Base-by-base conservation (phyloP, 1,139 yeast species). In the Debaryomycetaceae sp. region DNA sequence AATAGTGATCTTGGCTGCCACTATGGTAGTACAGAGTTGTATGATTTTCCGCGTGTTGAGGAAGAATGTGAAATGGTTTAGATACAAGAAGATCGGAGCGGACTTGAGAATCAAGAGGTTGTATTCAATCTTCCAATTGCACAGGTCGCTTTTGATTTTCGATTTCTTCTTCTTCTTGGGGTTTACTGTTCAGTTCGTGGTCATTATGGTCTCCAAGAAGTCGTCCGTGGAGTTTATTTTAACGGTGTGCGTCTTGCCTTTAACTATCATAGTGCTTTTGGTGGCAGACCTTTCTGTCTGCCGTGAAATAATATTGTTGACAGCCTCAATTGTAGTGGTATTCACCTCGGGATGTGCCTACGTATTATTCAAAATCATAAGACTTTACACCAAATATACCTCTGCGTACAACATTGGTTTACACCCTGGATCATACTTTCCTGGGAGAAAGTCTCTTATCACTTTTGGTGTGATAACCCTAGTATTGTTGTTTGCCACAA, bases 151-250 rank as follows among this genome's bases (percentile, higher is more conserved):
- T 31, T 58, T 75, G 24, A 65, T 73, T 36, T 71, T 73, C 47
- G 76, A 70, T 47, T 69, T 74, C 40, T 75, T 73, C 63, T 74
- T 73, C 58, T 74, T 76, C 46, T 54, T 75, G 34, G 81, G 79
- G 1, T 77, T 76, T 53, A 74, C 81, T 1, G 65, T 76, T 30
- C 82, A 77, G 52, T 77, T 75, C 48, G 55, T 73, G 26, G 78
- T 75, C 31, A 73, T 77, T 40, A 73, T 76, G 61, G 60, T 74
- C 28, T 43, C 51, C 22, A 58, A 71, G 39, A 62, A 60, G 37
- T 52, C 56, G 16, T 75, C 75, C 8, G 61, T 62, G 11, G 81
- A 77, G 50, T 77, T 76, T 49, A 74, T 67, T 3, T 59, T 77
- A 34, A 77, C 82, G 0, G 63, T 75, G 15, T 63, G 70, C 24